Conservation (phyloP, 2,329 filamentous ascomycete species). For the Phyllosticta capitalensis region DNA sequence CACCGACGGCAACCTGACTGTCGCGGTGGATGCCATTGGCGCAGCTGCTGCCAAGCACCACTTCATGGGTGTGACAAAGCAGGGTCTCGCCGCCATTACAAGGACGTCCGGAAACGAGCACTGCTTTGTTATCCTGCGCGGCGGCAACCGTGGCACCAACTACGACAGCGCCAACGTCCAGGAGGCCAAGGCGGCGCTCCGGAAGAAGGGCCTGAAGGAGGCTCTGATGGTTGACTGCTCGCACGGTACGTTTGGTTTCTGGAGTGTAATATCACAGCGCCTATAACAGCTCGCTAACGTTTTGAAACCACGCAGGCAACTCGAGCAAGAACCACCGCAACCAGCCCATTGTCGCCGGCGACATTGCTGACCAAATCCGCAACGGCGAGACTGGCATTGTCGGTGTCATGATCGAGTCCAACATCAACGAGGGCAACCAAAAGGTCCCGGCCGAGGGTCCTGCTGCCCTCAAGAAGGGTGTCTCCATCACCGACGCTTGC, state of each 20-base stretch:
- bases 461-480: slow-evolving; percentile 69
- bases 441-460: slow-evolving; percentile 82
- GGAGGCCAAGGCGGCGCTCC: slow-evolving; percentile 65
- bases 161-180: slow-evolving; percentile 80
- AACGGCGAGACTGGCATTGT: slow-evolving; percentile 82
- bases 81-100: slow-evolving; percentile 89
- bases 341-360: slow-evolving; percentile 84
- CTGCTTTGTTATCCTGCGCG: slow-evolving; percentile 91
- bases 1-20: slow-evolving; percentile 81
- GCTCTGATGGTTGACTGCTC: slow-evolving; percentile 99
- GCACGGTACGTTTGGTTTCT: slow-evolving; percentile 59
- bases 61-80: slow-evolving; percentile 98
- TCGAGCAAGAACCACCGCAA: slow-evolving; percentile 97
- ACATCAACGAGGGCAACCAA: slow-evolving; percentile 72
- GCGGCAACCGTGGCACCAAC: slow-evolving; percentile 87
- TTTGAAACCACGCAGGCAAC: slow-evolving; percentile 54
- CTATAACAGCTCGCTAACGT: neutral
- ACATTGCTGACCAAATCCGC: slow-evolving; percentile 73
- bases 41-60: slow-evolving; percentile 73
- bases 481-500: slow-evolving; percentile 93
- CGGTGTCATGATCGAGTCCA: slow-evolving; percentile 98
- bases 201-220: slow-evolving; percentile 73
- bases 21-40: slow-evolving; percentile 93
- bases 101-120: slow-evolving; percentile 91
- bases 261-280: neutral